These are phyloP conservation scores for Aureobasidium sp. DNA, from an alignment of 2,329 filamentous ascomycete species.

Conservation along the genomic window DNA sequence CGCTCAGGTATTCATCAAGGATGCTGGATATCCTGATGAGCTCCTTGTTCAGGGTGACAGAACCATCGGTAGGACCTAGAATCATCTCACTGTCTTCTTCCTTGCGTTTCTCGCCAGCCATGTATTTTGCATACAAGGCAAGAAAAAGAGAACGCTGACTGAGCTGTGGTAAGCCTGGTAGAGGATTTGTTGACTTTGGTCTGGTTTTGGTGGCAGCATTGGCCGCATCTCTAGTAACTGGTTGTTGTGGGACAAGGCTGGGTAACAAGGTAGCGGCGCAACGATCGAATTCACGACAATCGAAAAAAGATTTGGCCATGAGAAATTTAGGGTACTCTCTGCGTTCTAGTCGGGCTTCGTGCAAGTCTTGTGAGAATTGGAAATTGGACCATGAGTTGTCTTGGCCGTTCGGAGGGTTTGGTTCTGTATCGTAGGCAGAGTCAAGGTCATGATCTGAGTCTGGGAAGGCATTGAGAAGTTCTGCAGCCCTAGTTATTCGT, in stretches of 20 bases:
- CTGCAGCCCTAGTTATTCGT: constrained; percentile 64
- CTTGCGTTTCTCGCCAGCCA: constrained; percentile 91
- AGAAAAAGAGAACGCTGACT: constrained; percentile 92
- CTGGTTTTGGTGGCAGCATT: constrained; percentile 47
- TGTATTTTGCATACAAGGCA: constrained; percentile 82
- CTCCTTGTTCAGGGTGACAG: constrained; percentile 77
- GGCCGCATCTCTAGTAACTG: constrained; percentile 23
- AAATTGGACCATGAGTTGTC: background rate
- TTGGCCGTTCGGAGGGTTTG: constrained; percentile 37
- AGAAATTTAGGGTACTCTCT: constrained; percentile 77
- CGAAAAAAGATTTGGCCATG: constrained; percentile 87
- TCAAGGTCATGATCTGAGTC: constrained; percentile 35
- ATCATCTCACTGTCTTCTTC: constrained; percentile 98
- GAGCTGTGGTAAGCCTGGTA: constrained; percentile 41
- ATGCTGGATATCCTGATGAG: constrained; percentile 65
- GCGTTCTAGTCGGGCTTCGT: constrained; percentile 57
- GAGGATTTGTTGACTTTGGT: constrained; percentile 39
- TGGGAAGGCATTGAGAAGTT: constrained; percentile 78
- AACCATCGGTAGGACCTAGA: constrained; percentile 83
- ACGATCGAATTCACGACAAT: constrained; percentile 89
- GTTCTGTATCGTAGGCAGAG: constrained; percentile 48
- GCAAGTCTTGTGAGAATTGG: constrained; percentile 6
- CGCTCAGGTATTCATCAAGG: constrained; percentile 72
- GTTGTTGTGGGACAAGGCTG: constrained; percentile 49
- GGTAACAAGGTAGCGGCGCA: constrained; percentile 84